Evolutionary conservation across 768 basidiomycete genomes (phyloP).

Genomic region (Kockovaella imperatae): DNA sequence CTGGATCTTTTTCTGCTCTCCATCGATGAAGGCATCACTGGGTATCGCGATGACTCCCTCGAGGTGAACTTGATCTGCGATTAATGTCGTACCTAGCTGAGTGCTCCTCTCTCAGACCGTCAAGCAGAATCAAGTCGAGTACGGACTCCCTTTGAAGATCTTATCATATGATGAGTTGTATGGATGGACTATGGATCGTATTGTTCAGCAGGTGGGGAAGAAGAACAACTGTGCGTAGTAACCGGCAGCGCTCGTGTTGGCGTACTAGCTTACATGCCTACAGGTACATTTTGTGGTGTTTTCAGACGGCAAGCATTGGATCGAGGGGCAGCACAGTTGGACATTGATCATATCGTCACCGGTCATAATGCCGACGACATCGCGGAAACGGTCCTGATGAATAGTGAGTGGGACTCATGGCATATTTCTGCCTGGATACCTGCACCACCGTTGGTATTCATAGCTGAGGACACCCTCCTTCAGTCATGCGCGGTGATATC

Average conservation of each 20-base stretch:
- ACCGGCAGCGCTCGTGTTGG: too few relatives aligned
- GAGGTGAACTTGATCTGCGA: conserved; percentile 53
- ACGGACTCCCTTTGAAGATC: conserved; percentile 90
- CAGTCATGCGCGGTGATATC: conserved; percentile 97
- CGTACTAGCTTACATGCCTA: too few relatives aligned
- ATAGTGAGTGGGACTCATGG: conserved; percentile 57
- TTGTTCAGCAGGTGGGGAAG: conserved; percentile 86
- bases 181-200: conserved; percentile 98
- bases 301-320: conserved; percentile 94
- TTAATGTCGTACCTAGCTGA: background rate
- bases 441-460: background rate
- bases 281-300: conserved; percentile 89
- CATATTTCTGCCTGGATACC: background rate
- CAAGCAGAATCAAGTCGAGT: conserved; percentile 92
- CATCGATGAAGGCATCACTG: conserved; percentile 97
- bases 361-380: conserved; percentile 99
- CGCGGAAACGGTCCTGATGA: conserved; percentile 98
- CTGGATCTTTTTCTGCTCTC: conserved; percentile 85
- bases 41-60: conserved; percentile 93
- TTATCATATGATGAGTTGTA: conserved; percentile 92
- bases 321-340: conserved; percentile 76
- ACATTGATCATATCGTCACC: conserved; percentile 95
- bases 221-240: conserved; percentile 82
- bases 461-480: background rate
- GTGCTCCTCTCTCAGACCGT: conserved; percentile 60